A percentile compares a stretch with the other conserved stretches of the same genome.
Evolutionary conservation across 345 rosid genomes (phyloP).

Genomic region (Salix brachista): DNA sequence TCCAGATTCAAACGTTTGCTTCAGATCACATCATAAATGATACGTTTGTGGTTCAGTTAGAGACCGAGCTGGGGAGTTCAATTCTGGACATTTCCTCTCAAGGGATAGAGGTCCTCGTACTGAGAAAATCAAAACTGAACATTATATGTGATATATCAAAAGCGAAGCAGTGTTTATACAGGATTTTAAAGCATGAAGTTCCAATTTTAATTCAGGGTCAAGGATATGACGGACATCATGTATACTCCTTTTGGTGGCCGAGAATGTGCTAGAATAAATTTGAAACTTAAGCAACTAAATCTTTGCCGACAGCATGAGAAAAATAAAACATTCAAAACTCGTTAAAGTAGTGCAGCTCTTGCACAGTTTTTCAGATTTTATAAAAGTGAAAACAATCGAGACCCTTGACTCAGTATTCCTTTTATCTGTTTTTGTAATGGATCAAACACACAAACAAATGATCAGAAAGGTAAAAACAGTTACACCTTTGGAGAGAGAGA

Average conservation of each 20-base stretch:
- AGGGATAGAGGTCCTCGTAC: background rate
- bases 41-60: conserved; percentile 49
- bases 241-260: background rate
- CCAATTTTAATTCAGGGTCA: background rate
- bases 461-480: background rate
- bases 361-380: background rate
- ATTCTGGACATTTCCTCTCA: conserved; percentile 56
- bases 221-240: background rate
- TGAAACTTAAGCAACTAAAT: background rate
- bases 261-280: background rate
- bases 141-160: background rate
- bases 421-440: background rate
- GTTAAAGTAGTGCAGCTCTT: background rate
- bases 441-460: background rate
- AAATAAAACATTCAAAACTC: background rate
- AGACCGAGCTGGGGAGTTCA: conserved; percentile 24
- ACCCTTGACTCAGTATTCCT: background rate
- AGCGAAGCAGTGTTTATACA: background rate
- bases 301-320: background rate
- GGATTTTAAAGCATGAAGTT: background rate
- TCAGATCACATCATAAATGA: conserved; percentile 37
- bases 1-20: conserved; percentile 59
- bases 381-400: background rate
- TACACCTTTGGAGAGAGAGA: background rate
- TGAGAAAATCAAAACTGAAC: background rate